Conservation (phyloP, 2,329 filamentous ascomycete species). For the Biscogniauxia marginata region DNA sequence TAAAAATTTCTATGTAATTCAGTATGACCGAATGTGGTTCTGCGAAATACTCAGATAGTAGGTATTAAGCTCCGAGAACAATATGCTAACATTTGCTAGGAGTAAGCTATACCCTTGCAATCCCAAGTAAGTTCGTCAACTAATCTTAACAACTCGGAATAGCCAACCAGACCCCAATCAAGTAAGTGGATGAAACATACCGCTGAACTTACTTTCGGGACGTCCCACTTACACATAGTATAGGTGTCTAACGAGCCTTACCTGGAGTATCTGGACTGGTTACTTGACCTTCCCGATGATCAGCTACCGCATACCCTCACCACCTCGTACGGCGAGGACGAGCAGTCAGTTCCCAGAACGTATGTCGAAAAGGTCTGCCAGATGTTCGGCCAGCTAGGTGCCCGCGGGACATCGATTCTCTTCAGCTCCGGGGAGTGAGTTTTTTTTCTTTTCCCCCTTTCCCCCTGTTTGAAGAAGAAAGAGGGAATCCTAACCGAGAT, state of each 20-base stretch:
- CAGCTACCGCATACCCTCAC: slow-evolving; percentile 28
- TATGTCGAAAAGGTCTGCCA: slow-evolving; percentile 29
- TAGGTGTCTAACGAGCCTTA: slow-evolving; percentile 25
- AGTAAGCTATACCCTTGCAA: background rate
- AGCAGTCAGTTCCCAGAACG: slow-evolving; percentile 25
- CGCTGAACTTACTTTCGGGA: background rate
- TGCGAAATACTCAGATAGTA: slow-evolving; percentile 25
- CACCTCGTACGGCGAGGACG: slow-evolving; percentile 27
- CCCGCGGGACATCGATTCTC: slow-evolving; percentile 27
- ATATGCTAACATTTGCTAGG: slow-evolving; percentile 5
- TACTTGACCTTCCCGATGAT: slow-evolving; percentile 21
- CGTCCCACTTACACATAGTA: background rate
- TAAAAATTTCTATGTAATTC: background rate
- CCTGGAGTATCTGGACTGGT: slow-evolving; percentile 29
- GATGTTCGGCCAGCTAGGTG: slow-evolving; percentile 28
- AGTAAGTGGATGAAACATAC: slow-evolving; percentile 7
- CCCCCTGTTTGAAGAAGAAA: background rate
- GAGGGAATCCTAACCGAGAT: slow-evolving; percentile 5
- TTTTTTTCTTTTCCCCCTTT: background rate
- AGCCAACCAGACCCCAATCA: slow-evolving; percentile 22
- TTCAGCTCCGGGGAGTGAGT: slow-evolving; percentile 31
- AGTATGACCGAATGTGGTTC: background rate
- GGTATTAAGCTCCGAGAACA: slow-evolving; percentile 5
- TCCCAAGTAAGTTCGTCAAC: background rate
- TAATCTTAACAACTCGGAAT: background rate